These are phyloP conservation scores for Nemania diffusa DNA, from an alignment of 2,329 filamentous ascomycete genomes.

Conservation along the genomic window DNA sequence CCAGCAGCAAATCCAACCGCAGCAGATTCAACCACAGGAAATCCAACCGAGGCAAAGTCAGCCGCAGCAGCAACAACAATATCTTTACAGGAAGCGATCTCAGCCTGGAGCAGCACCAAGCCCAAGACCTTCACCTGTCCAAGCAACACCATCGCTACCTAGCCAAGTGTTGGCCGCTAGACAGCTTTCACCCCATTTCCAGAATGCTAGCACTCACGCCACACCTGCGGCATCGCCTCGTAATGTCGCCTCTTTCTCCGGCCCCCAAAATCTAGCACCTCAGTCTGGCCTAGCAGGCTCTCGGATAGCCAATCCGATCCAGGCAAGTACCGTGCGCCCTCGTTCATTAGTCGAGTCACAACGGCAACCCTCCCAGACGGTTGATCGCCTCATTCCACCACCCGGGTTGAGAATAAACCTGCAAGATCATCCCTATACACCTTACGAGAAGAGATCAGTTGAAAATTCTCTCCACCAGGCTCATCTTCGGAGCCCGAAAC, in stretches of 20 bases:
- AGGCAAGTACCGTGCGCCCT: slow-evolving; percentile 19
- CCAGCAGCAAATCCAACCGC: slow-evolving; percentile 25
- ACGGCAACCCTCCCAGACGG: slow-evolving; percentile 2
- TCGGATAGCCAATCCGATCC: slow-evolving; percentile 9
- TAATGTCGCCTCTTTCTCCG: not conserved
- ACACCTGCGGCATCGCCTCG: not conserved
- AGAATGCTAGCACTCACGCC: slow-evolving; percentile 13
- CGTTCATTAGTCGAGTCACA: not conserved
- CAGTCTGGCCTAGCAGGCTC: slow-evolving; percentile 6
- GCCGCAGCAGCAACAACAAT: slow-evolving; percentile 16
- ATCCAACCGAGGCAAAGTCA: not conserved
- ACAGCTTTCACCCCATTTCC: slow-evolving; percentile 23
- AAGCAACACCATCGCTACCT: slow-evolving; percentile 1
- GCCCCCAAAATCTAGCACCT: not conserved
- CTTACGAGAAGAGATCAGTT: slow-evolving; percentile 56
- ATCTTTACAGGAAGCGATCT: slow-evolving; percentile 20
- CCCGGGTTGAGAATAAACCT: slow-evolving; percentile 38
- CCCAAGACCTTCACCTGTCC: slow-evolving; percentile 20
- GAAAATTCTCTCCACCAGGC: slow-evolving; percentile 59
- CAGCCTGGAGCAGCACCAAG: slow-evolving; percentile 24
- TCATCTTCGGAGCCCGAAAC: slow-evolving; percentile 60
- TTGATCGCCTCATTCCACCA: slow-evolving; percentile 42
- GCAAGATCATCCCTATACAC: slow-evolving; percentile 55
- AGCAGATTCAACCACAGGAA: slow-evolving; percentile 18
- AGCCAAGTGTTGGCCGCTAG: not conserved